Base-by-base conservation (phyloP, 1,284 basidiomycete species). In the Cutaneotrichosporon daszewskae region DNA sequence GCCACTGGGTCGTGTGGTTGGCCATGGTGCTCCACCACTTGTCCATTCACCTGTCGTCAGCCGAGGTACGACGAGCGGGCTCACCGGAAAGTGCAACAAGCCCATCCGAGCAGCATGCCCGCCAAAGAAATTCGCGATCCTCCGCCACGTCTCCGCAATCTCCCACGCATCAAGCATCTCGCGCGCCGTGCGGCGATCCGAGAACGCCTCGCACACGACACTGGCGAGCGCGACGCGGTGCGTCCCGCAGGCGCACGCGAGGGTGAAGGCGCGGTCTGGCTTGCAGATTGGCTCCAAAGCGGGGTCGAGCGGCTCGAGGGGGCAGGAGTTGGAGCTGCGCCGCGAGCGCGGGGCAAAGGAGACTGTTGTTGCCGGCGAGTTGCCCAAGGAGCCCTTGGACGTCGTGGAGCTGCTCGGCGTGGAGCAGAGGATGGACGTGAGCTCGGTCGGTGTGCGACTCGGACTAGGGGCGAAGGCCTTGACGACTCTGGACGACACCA, bases 161-260 rank as follows among this genome's bases (percentile, higher is more conserved):
- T 12, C 31, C 38, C 38, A 40, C 20, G 28, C 22, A 11, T 23
- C 13, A 14, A 40, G 38, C 2, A n/a, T 18, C 4, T 22, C 38
- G 19, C 38, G 28, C 22, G 38, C 33, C 12, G 26, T n/a, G 5
- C 38, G 16, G 28, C 38, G 38, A 20, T 31, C 23, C 5, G 31
- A 1, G 11, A 40, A 40, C 3, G 22, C 23, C 31, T 40, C 38
- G 16, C 17, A 25, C 4, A 24, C 38, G 22, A 40, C 22, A 12
- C 17, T 24, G 17, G 38, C 38, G 13, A 40, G 38, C 29, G 38
- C 38, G 12, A 17, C 23, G 22, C 18, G 19, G 31, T 40, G 38
- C 23, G 16, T 14, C 38, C 38, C 9, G 22, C 38, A 40, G 3
- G 28, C 28, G 22, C 38, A 40, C 4, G 29, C 22, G 13, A 26